A percentile compares a stretch with the other conserved stretches of the same genome.
Evolutionary conservation across 805 yeast species (phyloP).

Genomic region (Wickerhamiella brachini): DNA sequence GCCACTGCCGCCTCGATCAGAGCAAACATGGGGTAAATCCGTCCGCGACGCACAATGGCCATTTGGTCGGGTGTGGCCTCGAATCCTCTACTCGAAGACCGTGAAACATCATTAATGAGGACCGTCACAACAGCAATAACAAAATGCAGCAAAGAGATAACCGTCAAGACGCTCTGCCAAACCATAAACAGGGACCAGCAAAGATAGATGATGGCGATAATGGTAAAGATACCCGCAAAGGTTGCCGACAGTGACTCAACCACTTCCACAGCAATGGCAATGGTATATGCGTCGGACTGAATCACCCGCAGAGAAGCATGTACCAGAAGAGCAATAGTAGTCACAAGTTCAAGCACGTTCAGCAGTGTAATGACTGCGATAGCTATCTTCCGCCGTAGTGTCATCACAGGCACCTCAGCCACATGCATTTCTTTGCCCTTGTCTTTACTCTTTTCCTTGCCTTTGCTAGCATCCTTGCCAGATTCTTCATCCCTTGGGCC

Average conservation of each 20-base stretch:
- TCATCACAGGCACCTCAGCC: no score
- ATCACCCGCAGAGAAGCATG: conserved; percentile 12
- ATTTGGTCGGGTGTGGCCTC: not conserved
- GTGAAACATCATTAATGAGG: conserved; percentile 13
- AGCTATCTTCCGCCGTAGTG: conserved; percentile 5
- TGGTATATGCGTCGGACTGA: conserved; percentile 2
- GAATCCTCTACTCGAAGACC: not conserved
- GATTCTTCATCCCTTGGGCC: not conserved
- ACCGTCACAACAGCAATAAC: conserved; percentile 14
- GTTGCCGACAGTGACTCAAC: conserved; percentile 15
- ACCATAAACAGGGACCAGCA: conserved; percentile 15
- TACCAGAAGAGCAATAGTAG: conserved; percentile 12
- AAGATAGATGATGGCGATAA: conserved; percentile 3
- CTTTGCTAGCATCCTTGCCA: not conserved
- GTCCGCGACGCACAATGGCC: not conserved
- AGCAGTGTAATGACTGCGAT: conserved; percentile 6
- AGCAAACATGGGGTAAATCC: conserved; percentile 16
- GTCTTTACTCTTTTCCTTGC: not conserved
- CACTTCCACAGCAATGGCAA: conserved; percentile 8
- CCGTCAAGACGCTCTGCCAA: conserved; percentile 15
- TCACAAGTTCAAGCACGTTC: conserved; percentile 1
- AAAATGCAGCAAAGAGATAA: conserved; percentile 15
- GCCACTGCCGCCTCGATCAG: conserved; percentile 14
- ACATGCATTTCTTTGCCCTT: no score
- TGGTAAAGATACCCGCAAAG: conserved; percentile 10